Conservation (phyloP, 2,329 filamentous ascomycete species). For the Fusarium domesticum region DNA sequence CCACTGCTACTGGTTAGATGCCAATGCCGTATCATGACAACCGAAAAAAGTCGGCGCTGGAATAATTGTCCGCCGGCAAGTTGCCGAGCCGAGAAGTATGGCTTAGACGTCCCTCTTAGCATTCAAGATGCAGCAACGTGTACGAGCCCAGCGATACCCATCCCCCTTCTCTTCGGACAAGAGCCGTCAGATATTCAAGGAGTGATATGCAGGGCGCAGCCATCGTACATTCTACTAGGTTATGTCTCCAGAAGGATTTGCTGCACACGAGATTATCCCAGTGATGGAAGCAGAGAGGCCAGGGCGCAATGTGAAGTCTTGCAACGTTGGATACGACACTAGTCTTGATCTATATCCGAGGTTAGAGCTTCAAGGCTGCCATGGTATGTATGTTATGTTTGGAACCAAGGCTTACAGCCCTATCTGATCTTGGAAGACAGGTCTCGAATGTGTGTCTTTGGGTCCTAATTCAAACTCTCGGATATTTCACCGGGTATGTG, state of each 20-base stretch:
- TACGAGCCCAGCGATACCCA: not conserved
- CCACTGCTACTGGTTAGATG: too few species aligned
- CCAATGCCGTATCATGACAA: not conserved
- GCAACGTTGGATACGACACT: not conserved
- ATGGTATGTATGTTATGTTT: conserved; percentile 38
- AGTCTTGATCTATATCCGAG: conserved; percentile 20
- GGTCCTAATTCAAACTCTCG: too few species aligned
- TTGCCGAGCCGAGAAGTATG: not conserved
- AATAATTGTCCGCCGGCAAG: not conserved
- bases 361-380: conserved; percentile 1
- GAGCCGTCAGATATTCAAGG: not conserved
- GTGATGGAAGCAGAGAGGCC: too few species aligned
- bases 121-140: conserved; percentile 3
- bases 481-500: conserved; percentile 15
- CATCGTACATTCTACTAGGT: too few species aligned
- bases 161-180: not conserved
- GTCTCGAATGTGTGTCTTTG: not conserved
- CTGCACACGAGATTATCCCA: too few species aligned
- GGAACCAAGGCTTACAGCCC: conserved; percentile 32
- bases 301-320: not conserved
- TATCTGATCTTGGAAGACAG: not conserved
- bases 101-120: not conserved
- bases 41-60: too few species aligned
- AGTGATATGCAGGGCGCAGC: not conserved
- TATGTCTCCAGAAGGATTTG: too few species aligned